Base-by-base conservation (phyloP, 441 rosid species). In the Pelargonium cotyledonis region DNA sequence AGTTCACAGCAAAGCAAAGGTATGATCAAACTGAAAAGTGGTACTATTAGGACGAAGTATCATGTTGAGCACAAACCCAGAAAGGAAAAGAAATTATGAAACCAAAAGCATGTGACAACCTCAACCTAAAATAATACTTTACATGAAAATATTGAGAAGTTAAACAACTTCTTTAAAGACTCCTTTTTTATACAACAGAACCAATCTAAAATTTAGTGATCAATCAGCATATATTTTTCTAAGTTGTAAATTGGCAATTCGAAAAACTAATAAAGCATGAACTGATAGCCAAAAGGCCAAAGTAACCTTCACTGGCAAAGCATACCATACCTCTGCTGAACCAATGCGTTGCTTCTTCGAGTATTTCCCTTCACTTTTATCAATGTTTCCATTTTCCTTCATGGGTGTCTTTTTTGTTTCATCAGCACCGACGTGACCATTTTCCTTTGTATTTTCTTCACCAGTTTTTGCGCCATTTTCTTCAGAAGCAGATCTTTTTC, bases 401-500 rank as follows among this genome's bases (percentile, higher is more conserved):
- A 63, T 68, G 72, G 83, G 74, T 63, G 78, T 75, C 63, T 76
- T 70, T 9, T 26, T 70, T 72, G 72, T 12, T 19, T 57, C 65
- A 16, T 49, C 38, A 31, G 61, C 57, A 75, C 53, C 64, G 31
- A 10, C 10, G 8, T 67, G 58, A 51, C 10, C 71, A 44, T 63
- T 73, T 26, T 70, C 67, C 78, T 57, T 75, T 18, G n/a, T 19
- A 14, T 75, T 79, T 57, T 65, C 63, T 43, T 73, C 76, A 65
- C 55, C 69, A 63, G 72, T 63, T 66, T 70, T 71, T 74, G 70
- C 61, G 68, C 73, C 77, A 63, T 74, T 74, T 75, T 78, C 88
- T 63, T 85, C 85, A 70, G 91, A 80, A 72, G 77, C 84, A 19
- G 63, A 58, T 77, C 92, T 82, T 83, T 95, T 95, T 71, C 97